These are phyloP conservation scores for Didymella exigua DNA, from an alignment of 2,329 filamentous ascomycete species.

Conservation along the genomic window DNA sequence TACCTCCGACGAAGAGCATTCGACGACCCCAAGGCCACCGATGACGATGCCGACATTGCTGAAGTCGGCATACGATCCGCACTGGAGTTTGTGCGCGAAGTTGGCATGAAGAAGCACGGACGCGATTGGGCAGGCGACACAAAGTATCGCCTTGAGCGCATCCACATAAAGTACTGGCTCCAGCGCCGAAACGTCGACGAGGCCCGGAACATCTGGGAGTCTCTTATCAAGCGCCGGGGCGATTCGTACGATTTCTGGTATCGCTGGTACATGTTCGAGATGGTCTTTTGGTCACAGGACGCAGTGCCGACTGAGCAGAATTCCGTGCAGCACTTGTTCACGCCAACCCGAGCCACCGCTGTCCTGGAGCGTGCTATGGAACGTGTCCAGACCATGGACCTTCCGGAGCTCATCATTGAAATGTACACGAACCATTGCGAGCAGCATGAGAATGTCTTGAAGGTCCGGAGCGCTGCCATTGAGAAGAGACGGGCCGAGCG, in stretches of 20 bases:
- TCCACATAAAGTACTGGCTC: constrained; percentile 88
- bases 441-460: constrained; percentile 81
- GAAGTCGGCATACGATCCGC: constrained; percentile 87
- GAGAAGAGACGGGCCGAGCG: constrained; percentile 68
- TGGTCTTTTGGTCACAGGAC: constrained; percentile 70
- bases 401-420: constrained; percentile 76
- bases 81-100: constrained; percentile 78
- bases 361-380: constrained; percentile 75
- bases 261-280: constrained; percentile 89
- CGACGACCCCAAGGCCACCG: constrained; percentile 69
- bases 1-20: constrained; percentile 88
- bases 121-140: constrained; percentile 80
- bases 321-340: constrained; percentile 56
- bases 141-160: constrained; percentile 84
- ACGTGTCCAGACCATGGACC: constrained; percentile 67
- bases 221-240: constrained; percentile 70
- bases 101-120: constrained; percentile 79
- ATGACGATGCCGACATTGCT: constrained; percentile 81
- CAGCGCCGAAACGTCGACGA: constrained; percentile 79
- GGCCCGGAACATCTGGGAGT: constrained; percentile 78
- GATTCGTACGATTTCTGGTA: constrained; percentile 94
- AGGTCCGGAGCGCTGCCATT: constrained; percentile 75
- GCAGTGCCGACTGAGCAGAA: constrained; percentile 58
- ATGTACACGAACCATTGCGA: constrained; percentile 82
- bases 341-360: constrained; percentile 74